Base-by-base conservation (phyloP, 23 red algal genomes). In the Agarophyton chilense region DNA sequence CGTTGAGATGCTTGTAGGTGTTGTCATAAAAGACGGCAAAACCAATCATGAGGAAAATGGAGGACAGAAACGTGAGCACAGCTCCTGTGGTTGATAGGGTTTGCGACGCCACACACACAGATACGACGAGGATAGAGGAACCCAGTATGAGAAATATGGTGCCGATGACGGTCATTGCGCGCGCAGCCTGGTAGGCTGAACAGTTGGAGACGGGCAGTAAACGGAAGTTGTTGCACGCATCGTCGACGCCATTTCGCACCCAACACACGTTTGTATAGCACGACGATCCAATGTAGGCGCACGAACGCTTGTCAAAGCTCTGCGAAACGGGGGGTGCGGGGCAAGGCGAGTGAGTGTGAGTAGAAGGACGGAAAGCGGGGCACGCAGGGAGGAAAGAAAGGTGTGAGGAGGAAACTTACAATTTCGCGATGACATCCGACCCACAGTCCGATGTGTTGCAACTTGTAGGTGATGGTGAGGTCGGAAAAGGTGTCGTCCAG, bases 221-320 rank as follows among this genome's bases (percentile, higher is more conserved):
- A 12, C 91, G 91, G 28, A 41, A 66, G 54, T 87, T 79, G 14
- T 46, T 29, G 61, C 91, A 94, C 18, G 64, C 64, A 2, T 64
- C 33, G n/a, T 94, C 70, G 1, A 50, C 21, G 13, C 75, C 49
- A 47, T 94, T 87, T 39, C 91, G 80, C 26, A 71, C 53, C 91
- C 91, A 94, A 31, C 91, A 94, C 44, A 86, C 71, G 29, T 87
- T 55, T 28, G 91, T 86, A 42, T 86, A 94, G 42, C 91, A 94
- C 34, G 72, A 80, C 26, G 78, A 38, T 73, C 82, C 91, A 41
- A 94, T 86, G 72, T 87, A 94, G 11, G 64, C 91, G 81, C 91
- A 94, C 8, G 91, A 94, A 18, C 45, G 35, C 52, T 85, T 76
- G 5, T 77, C 43, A 63, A 93, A 85, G 21, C 2, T 14, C 52